Base-by-base conservation (phyloP, 2,329 filamentous ascomycete genomes). In the Aspergillus aculeatus region DNA sequence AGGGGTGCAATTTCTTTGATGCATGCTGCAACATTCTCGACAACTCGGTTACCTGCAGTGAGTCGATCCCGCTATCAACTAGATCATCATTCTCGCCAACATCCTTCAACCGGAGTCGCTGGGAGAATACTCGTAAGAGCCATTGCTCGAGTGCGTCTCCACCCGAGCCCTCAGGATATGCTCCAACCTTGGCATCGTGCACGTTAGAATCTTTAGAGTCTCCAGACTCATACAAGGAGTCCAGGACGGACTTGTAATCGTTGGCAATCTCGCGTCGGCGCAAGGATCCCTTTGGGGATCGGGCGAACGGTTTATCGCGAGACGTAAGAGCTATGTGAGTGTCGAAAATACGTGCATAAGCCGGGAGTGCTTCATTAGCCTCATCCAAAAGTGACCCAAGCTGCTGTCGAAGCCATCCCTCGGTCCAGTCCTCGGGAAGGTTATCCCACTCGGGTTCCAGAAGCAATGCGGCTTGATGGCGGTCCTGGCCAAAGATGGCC, bases 351-450 rank as follows among this genome's bases (percentile, higher is more conserved):
- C 76, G 75, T 4, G 71, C 75, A 59, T 81, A 78, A 9, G 73
- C 73, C 0, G 75, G 72, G 16, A 72, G 71, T 5, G 64, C 58
- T 1, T 65, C 58, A 52, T 83, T 83, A 0, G 79, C 80, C 29
- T 71, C 63, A 41, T 81, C 69, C 0, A 83, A 70, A 4, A 41
- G 11, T 16, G 50, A 32, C 10, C 11, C 19, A 4, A 53, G 31
- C 0, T 61, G 65, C 0, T 72, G 66, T 80, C 80, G 82, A 4
- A 83, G 74, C 48, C 71, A 71, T 3, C 81, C 73, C 2, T 5
- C 35, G 21, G 16, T n/a, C 55, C 32, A 57, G 61, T 5, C 63
- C 32, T 50, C 54, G 44, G 29, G 57, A 16, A 23, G 51, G 32
- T 47, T 26, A 5, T 65, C 56, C 54, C 68, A 64, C n/a, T 62